Evolutionary conservation across 169 alveolate genomes (phyloP).

Genomic region (Eimeria praecox): DNA sequence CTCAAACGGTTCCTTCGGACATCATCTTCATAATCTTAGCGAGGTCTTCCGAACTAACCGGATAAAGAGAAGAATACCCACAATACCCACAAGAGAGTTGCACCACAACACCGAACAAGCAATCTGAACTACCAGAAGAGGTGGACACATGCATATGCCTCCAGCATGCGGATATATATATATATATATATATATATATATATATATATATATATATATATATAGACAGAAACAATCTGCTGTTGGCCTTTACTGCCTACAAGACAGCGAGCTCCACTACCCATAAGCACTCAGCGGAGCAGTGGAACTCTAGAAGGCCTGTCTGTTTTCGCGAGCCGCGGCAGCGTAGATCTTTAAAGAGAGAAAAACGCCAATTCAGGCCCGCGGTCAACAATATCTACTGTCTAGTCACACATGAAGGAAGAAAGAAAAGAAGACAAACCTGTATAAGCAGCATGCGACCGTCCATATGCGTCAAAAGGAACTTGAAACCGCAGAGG

Average conservation of each 20-base stretch:
- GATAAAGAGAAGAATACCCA: neutral
- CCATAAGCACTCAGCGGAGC: neutral
- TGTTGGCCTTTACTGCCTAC: constrained; percentile 10
- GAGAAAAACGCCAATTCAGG: constrained; percentile 72
- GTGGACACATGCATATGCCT: neutral
- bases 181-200: no score
- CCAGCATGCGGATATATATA: neutral
- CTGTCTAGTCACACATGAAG: neutral
- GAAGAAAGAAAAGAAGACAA: neutral
- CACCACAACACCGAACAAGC: neutral
- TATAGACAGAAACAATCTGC: neutral
- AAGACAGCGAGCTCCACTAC: constrained; percentile 13
- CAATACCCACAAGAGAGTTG: neutral
- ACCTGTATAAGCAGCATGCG: constrained; percentile 90
- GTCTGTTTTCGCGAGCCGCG: constrained; percentile 77
- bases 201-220: neutral
- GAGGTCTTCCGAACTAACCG: neutral
- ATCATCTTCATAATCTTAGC: neutral
- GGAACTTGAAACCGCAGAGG: constrained; percentile 96
- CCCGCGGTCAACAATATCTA: constrained; percentile 18
- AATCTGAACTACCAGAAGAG: neutral
- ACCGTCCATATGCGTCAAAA: constrained; percentile 97
- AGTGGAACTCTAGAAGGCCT: neutral
- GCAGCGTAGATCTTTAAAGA: constrained; percentile 31
- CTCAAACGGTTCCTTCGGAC: neutral